Percentiles rank a stretch among this genome's conserved stretches.
These are phyloP conservation scores for Geum urbanum DNA, from an alignment of 306 rosid species.

Conservation along the genomic window DNA sequence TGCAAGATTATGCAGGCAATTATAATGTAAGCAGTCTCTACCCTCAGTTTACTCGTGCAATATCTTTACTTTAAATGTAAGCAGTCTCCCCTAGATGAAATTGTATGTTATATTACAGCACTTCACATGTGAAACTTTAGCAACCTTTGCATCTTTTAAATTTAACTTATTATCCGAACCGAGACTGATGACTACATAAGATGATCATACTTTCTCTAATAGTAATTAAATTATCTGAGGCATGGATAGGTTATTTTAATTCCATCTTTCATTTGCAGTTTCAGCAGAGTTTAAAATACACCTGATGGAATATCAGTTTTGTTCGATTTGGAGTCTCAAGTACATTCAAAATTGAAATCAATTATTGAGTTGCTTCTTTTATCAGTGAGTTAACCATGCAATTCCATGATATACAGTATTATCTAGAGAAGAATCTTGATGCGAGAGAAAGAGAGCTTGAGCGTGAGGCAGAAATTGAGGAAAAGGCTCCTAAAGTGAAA, in stretches of 20 bases:
- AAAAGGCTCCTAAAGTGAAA: slow-evolving; percentile 85
- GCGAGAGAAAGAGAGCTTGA: slow-evolving; percentile 75
- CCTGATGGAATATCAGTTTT: not conserved
- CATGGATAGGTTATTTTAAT: not conserved
- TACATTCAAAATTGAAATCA: not conserved
- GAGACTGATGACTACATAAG: not conserved
- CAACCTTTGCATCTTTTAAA: not conserved
- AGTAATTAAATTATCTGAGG: no score
- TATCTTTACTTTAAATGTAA: no score
- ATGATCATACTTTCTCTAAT: not conserved
- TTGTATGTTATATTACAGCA: not conserved
- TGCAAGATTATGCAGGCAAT: slow-evolving; percentile 90
- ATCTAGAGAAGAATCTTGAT: slow-evolving; percentile 89
- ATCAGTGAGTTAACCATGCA: slow-evolving; percentile 25
- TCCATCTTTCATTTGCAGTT: not conserved
- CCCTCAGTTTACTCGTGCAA: not conserved
- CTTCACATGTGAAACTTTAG: not conserved
- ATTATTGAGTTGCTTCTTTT: slow-evolving; percentile 10
- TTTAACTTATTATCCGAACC: no score
- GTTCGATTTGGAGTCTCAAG: not conserved
- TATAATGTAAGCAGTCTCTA: slow-evolving; percentile 63
- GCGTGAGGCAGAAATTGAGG: slow-evolving; percentile 90
- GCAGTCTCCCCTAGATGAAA: not conserved
- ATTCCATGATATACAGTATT: slow-evolving; percentile 50
- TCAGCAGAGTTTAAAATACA: not conserved